Base-by-base conservation (phyloP, 1,139 yeast species). In the Pneumocystis wakefieldiae region DNA sequence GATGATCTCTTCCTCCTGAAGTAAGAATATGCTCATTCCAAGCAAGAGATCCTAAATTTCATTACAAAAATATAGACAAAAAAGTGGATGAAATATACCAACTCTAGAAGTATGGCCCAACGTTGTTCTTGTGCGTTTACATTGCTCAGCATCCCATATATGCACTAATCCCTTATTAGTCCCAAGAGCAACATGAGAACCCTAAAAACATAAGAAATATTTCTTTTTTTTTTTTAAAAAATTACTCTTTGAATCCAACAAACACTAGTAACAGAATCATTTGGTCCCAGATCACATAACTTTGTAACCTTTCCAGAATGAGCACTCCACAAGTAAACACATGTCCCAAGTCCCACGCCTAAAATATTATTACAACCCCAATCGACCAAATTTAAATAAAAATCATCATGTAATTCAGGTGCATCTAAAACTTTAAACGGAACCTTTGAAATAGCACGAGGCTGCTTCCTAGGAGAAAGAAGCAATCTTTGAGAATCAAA, bases 341-440 rank as follows among this genome's bases (percentile, higher is more conserved):
- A 81, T 64, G 87, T 84, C 0, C 95, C 95, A 59, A 92, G 77
- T 0, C 97, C 97, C 10, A 92, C 98, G 0, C 95, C 96, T 53
- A 92, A 76, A 37, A 87, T 77, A 73, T 91, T 95, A 67, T 86
- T 90, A 42, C 88, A 83, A 0, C 97, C 96, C 99, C 99, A 92
- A 73, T 92, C 97, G 1, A 92, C 87, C 66, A 92, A 77, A 72
- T 92, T 94, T 59, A 90, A 78, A 72, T 92, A 92, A 72, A 91
- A 92, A 73, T 92, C 97, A 73, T 94, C 98, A 12, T 90, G 87
- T 53, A 94, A 77, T 65, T 90, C 96, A 0, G 98, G 99, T 0
- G 99, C 99, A 75, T 92, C 98, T 59, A 92, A 80, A 2, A 92
- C 97, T 66, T 96, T 80, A 71, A 87, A 90, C 0, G 98, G 98